Evolutionary conservation across 768 basidiomycete genomes (phyloP).

Genomic region (Termitomyces titanicus): DNA sequence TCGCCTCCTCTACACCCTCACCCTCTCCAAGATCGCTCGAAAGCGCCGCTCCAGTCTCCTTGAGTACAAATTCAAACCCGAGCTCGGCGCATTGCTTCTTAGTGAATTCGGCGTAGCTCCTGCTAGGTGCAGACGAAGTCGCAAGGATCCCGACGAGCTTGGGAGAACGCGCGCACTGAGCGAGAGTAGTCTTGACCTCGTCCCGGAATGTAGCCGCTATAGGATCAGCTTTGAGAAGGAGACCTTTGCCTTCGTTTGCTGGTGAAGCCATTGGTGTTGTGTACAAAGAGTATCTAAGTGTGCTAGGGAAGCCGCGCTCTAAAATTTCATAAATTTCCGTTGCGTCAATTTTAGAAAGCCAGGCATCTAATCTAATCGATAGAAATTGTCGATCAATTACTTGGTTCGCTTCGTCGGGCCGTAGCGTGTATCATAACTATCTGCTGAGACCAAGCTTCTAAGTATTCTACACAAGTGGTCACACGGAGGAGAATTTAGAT

Average conservation of each 20-base stretch:
- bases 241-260: conserved; percentile 50
- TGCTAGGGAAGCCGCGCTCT: neutral
- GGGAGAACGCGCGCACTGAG: conserved; percentile 40
- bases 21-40: conserved; percentile 61
- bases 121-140: conserved; percentile 76
- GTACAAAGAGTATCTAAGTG: neutral
- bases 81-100: conserved; percentile 85
- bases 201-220: conserved; percentile 69
- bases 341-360: conserved; percentile 9
- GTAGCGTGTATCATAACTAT: no score
- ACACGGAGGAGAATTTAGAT: no score
- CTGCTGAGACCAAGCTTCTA: no score
- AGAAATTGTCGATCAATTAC: neutral
- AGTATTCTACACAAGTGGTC: no score
- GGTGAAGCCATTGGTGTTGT: conserved; percentile 18
- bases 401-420: no score
- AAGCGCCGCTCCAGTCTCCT: conserved; percentile 61
- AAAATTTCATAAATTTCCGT: conserved; percentile 8
- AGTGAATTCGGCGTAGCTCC: conserved; percentile 87
- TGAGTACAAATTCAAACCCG: conserved; percentile 84
- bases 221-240: conserved; percentile 75
- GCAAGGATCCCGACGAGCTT: conserved; percentile 91
- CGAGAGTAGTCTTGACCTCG: conserved; percentile 55
- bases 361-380: conserved; percentile 10
- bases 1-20: conserved; percentile 93